Evolutionary conservation across 2,329 filamentous ascomycete genomes (phyloP).

Genomic region (Hirsutella rhossiliensis): DNA sequence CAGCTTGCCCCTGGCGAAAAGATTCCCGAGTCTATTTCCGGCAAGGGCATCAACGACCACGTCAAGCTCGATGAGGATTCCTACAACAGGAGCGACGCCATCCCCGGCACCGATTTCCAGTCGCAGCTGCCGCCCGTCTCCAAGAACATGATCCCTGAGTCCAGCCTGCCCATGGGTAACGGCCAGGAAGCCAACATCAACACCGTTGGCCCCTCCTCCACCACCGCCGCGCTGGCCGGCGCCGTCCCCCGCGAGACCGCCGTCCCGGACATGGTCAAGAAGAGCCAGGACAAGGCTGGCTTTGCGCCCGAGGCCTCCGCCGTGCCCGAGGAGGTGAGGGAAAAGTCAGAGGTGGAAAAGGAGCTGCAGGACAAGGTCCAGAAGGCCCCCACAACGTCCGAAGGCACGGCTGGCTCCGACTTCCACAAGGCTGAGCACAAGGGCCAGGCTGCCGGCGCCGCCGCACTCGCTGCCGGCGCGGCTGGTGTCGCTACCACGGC

Average conservation of each 20-base stretch:
- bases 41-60: slow-evolving; percentile 57
- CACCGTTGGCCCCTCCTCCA: slow-evolving; percentile 40
- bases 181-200: slow-evolving; percentile 30
- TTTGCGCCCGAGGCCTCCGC: slow-evolving; percentile 57
- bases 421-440: slow-evolving; percentile 38
- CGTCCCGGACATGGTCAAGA: slow-evolving; percentile 42
- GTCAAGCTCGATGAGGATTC: slow-evolving; percentile 73
- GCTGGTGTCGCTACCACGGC: slow-evolving; percentile 21
- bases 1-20: slow-evolving; percentile 68
- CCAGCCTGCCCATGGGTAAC: slow-evolving; percentile 55
- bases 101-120: slow-evolving; percentile 30
- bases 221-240: slow-evolving; percentile 58
- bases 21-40: slow-evolving; percentile 57
- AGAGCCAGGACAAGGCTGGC: slow-evolving; percentile 58
- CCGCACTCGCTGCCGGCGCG: slow-evolving; percentile 21
- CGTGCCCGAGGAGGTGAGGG: slow-evolving; percentile 50
- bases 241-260: slow-evolving; percentile 51
- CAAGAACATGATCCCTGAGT: slow-evolving; percentile 66
- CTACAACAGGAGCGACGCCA: slow-evolving; percentile 68
- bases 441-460: slow-evolving; percentile 22
- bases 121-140: slow-evolving; percentile 42
- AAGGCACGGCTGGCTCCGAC: slow-evolving; percentile 38
- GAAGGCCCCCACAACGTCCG: slow-evolving; percentile 44
- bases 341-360: slow-evolving; percentile 59
- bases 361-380: slow-evolving; percentile 59